Evolutionary conservation across 1,284 basidiomycete species (phyloP).

Genomic region (Pulveroboletus sp.): DNA sequence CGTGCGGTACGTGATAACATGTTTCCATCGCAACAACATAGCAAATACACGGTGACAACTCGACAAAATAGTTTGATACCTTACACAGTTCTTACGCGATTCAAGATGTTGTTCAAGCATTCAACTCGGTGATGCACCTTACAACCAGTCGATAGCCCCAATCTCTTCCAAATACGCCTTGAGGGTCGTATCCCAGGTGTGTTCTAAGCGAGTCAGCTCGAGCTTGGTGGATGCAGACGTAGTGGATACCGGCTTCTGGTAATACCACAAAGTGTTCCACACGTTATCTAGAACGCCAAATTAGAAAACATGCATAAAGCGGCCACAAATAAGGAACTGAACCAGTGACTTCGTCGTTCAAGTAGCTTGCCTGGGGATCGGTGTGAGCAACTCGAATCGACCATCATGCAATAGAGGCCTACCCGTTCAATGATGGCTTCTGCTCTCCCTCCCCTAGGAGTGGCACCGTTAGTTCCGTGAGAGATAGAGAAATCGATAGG

Average conservation of each 20-base stretch:
- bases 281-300: not conserved
- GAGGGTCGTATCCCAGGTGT: not conserved
- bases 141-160: not conserved
- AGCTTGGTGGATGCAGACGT: not conserved
- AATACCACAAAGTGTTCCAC: constrained; percentile 9
- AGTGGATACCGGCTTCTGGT: constrained; percentile 2
- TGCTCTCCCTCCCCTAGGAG: not conserved
- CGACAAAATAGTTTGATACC: not conserved
- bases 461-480: not conserved
- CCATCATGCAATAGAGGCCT: not conserved
- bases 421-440: not conserved
- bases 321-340: not conserved
- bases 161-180: not conserved
- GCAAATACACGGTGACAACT: not conserved
- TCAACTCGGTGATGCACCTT: no score
- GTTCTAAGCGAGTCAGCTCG: not conserved
- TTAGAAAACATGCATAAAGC: not conserved
- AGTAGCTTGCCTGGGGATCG: not conserved
- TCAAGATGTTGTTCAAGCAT: not conserved
- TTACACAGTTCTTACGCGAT: not conserved
- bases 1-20: not conserved
- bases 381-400: not conserved
- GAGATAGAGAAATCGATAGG: constrained; percentile 4
- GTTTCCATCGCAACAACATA: not conserved
- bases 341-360: not conserved